Conservation (phyloP, 106 monocot species). For the Dendrobium officinale region DNA sequence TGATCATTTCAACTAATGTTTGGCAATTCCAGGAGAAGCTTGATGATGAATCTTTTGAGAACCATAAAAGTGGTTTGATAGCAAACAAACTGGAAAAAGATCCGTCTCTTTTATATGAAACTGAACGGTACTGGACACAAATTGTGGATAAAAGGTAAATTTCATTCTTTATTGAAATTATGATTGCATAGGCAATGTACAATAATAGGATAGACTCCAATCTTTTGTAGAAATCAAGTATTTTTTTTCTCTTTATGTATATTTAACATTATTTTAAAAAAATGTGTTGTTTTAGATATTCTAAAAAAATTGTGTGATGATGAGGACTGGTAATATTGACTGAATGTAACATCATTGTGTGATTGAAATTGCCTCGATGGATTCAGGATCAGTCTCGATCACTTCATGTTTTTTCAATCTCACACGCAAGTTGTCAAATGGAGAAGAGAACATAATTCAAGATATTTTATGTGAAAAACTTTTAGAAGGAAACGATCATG, state of each 20-base stretch:
- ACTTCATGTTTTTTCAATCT: background rate
- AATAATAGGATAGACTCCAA: background rate
- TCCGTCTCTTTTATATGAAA: conserved; percentile 82
- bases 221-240: background rate
- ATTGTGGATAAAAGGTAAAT: conserved; percentile 79
- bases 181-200: background rate
- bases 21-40: conserved; percentile 44
- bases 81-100: conserved; percentile 89
- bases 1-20: background rate
- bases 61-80: conserved; percentile 72
- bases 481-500: background rate
- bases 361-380: background rate
- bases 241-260: background rate
- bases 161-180: background rate
- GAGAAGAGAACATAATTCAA: background rate
- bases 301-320: background rate
- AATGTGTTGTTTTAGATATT: background rate
- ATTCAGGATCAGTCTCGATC: background rate
- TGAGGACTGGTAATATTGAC: background rate
- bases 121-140: conserved; percentile 73
- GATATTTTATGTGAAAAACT: background rate
- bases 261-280: background rate
- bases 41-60: conserved; percentile 81
- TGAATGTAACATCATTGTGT: background rate
- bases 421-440: background rate